Evolutionary conservation across 164 flowering plant genomes (phyloP).

Genomic region (Hamamelis virginiana): DNA sequence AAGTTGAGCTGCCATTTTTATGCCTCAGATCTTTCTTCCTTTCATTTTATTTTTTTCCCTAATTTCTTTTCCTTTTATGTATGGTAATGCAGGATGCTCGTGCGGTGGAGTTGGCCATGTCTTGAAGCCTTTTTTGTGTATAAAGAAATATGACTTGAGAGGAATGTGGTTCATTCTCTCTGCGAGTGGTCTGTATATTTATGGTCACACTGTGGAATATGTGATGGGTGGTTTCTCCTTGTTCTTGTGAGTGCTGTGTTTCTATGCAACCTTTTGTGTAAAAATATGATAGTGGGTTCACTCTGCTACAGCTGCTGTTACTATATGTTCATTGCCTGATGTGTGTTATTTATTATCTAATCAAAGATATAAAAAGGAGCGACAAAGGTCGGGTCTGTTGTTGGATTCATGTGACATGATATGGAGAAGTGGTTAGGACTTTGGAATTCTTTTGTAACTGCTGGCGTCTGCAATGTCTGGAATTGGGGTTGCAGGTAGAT

Average conservation of each 20-base stretch:
- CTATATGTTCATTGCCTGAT: too few relatives aligned
- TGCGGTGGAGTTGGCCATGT: background rate
- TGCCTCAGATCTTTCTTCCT: background rate
- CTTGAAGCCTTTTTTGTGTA: background rate
- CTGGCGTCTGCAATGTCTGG: too few relatives aligned
- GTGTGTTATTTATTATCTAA: too few relatives aligned
- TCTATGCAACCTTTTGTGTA: background rate
- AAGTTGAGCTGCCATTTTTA: background rate
- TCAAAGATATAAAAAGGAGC: too few relatives aligned
- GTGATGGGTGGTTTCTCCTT: background rate
- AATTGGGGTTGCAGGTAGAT: too few relatives aligned
- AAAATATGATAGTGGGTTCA: background rate
- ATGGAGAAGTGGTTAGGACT: too few relatives aligned
- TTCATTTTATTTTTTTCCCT: too few relatives aligned
- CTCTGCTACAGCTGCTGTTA: too few relatives aligned
- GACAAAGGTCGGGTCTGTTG: too few relatives aligned
- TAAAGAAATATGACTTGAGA: background rate
- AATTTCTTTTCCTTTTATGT: background rate
- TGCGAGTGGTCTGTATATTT: background rate
- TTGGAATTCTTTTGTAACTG: too few relatives aligned
- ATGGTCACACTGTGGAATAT: background rate
- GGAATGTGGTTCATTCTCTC: background rate
- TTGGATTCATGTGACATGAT: too few relatives aligned
- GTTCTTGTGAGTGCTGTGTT: too few relatives aligned
- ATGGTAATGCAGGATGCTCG: constrained; percentile 2